These are phyloP conservation scores for Micractinium conductrix DNA, from an alignment of 139 green algal species.

Conservation along the genomic window DNA sequence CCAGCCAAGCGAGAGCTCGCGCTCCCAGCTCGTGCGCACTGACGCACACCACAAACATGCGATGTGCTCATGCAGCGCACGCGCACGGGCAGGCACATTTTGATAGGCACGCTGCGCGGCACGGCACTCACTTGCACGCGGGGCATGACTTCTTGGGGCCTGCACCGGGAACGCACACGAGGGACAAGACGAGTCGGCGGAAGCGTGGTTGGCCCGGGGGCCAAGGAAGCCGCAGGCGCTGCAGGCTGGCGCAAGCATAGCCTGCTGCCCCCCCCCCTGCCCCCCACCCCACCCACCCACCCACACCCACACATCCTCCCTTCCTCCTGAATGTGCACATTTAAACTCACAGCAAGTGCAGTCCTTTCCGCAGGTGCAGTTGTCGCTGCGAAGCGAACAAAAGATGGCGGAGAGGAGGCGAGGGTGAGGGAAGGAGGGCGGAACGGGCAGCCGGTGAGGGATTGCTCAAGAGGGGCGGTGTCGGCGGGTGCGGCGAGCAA, in stretches of 20 bases:
- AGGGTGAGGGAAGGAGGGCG: background rate
- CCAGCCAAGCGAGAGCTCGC: too few species aligned
- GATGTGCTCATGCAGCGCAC: background rate
- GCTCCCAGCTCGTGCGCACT: too few species aligned
- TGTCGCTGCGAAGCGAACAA: too few species aligned
- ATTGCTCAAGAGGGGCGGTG: too few species aligned
- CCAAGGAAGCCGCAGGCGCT: background rate
- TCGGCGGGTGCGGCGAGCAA: background rate
- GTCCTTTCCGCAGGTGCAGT: background rate
- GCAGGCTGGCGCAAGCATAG: background rate
- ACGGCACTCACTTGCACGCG: background rate
- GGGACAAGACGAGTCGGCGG: too few species aligned
- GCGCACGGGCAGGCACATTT: background rate
- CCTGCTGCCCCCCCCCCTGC: background rate
- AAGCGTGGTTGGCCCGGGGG: too few species aligned
- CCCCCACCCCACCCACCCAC: too few species aligned
- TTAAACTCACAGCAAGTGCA: conserved; percentile 24
- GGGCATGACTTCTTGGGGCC: background rate
- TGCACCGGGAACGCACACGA: too few species aligned
- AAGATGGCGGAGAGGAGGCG: too few species aligned
- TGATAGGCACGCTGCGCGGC: background rate
- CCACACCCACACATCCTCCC: too few species aligned
- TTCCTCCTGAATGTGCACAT: background rate
- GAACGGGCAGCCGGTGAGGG: background rate
- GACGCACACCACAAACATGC: too few species aligned